These are phyloP conservation scores for Rhodotorula sp. DNA, from an alignment of 1,284 basidiomycete species.

Conservation along the genomic window DNA sequence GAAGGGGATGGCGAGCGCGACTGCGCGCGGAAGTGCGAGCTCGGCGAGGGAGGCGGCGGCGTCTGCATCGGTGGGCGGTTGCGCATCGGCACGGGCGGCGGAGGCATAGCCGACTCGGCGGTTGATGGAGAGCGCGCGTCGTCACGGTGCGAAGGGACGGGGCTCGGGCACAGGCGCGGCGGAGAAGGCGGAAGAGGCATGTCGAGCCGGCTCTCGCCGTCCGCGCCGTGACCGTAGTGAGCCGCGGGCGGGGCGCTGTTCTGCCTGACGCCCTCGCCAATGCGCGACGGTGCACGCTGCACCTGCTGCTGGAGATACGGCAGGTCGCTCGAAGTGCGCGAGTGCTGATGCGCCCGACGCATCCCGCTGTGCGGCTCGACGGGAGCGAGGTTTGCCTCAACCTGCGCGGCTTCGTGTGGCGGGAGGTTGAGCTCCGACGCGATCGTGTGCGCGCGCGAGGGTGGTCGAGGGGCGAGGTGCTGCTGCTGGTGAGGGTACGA, in stretches of 20 bases:
- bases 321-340: not conserved
- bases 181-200: not conserved
- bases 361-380: conserved; percentile 9
- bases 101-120: not conserved
- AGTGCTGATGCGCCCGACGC: conserved; percentile 3
- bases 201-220: not conserved
- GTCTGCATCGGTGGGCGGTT: not conserved
- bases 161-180: conserved; percentile 3
- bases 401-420: conserved; percentile 14
- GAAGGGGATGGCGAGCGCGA: not conserved
- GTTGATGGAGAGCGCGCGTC: not conserved
- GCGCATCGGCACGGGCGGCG: not conserved
- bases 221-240: no score
- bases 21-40: conserved; percentile 16
- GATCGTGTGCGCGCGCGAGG: not conserved
- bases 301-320: not conserved
- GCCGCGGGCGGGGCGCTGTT: not conserved
- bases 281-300: no score
- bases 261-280: not conserved
- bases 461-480: not conserved
- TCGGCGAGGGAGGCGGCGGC: conserved; percentile 37
- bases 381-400: conserved; percentile 11
- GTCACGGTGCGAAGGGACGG: not conserved
- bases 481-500: not conserved
- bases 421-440: conserved; percentile 4